These are phyloP conservation scores for Scheffersomyces amazonensis DNA, from an alignment of 805 yeast species.

Conservation along the genomic window DNA sequence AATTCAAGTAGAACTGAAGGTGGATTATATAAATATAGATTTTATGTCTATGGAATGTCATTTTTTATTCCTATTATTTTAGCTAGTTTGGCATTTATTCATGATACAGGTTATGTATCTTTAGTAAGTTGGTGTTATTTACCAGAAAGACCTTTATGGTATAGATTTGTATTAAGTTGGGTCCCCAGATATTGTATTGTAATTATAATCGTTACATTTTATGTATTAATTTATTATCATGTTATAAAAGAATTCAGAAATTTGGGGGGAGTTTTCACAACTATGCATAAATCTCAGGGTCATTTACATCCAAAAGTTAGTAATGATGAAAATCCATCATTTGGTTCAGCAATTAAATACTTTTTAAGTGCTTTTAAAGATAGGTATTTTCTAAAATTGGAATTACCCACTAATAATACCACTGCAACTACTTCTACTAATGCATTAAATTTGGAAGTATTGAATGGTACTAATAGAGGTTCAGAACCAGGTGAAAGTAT, in stretches of 20 bases:
- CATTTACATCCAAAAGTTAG: slow-evolving; percentile 9
- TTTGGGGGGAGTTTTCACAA: slow-evolving; percentile 47
- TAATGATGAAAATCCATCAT: slow-evolving; percentile 24
- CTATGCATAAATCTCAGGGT: slow-evolving; percentile 19
- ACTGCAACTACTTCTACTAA: slow-evolving; percentile 1
- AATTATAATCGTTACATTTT: slow-evolving; percentile 58
- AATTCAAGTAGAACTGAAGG: slow-evolving; percentile 53
- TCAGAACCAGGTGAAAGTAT: neutral
- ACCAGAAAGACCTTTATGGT: slow-evolving; percentile 72
- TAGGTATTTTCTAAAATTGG: slow-evolving; percentile 23
- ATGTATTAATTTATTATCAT: slow-evolving; percentile 68
- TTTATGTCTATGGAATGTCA: slow-evolving; percentile 55
- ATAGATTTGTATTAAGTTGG: slow-evolving; percentile 73
- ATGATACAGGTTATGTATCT: slow-evolving; percentile 53
- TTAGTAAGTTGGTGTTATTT: slow-evolving; percentile 76
- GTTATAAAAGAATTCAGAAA: slow-evolving; percentile 61
- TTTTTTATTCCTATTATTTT: slow-evolving; percentile 61
- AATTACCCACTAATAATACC: slow-evolving; percentile 26
- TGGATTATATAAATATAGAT: slow-evolving; percentile 63
- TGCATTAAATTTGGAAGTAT: slow-evolving; percentile 4
- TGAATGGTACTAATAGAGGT: neutral
- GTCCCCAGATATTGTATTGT: slow-evolving; percentile 72
- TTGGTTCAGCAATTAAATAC: slow-evolving; percentile 30
- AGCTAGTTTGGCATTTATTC: slow-evolving; percentile 70
- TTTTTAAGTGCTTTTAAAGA: slow-evolving; percentile 21